Conservation (phyloP, 352 stramenopile species). For the Phytopythium oedochilum region DNA sequence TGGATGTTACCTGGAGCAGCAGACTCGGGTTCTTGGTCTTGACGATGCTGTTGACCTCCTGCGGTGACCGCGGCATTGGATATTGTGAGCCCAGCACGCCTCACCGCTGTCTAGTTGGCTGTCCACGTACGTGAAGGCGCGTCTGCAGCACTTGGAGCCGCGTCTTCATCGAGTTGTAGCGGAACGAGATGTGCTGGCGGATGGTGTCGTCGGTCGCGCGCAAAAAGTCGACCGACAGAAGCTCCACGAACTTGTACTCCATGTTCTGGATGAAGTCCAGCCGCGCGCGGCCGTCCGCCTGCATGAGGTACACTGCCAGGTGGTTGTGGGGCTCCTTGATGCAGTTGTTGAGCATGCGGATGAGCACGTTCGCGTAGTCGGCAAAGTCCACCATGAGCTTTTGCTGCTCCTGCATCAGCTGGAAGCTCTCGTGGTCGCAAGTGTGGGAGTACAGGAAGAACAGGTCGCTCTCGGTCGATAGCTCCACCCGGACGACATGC, state of each 20-base stretch:
- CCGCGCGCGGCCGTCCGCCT: slow-evolving; percentile 84
- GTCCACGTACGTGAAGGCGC: slow-evolving; percentile 65
- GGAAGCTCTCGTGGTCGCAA: slow-evolving; percentile 85
- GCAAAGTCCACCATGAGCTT: slow-evolving; percentile 95
- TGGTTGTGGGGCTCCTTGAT: slow-evolving; percentile 95
- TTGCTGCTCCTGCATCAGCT: slow-evolving; percentile 92
- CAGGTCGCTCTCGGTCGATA: slow-evolving; percentile 91
- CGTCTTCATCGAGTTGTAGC: slow-evolving; percentile 94
- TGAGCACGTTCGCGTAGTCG: slow-evolving; percentile 92
- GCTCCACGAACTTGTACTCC: slow-evolving; percentile 96
- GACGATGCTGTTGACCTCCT: slow-evolving; percentile 93
- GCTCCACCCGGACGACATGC: slow-evolving; percentile 84
- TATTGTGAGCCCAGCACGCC: not conserved
- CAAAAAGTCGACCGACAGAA: slow-evolving; percentile 90
- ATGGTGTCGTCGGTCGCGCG: slow-evolving; percentile 88
- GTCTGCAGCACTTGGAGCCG: slow-evolving; percentile 90
- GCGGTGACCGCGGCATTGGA: not conserved
- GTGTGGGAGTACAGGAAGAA: slow-evolving; percentile 93
- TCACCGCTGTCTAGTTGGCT: not conserved
- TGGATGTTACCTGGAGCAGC: slow-evolving; percentile 79
- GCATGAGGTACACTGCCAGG: slow-evolving; percentile 92
- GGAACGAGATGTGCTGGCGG: slow-evolving; percentile 91
- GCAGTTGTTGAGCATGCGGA: slow-evolving; percentile 94
- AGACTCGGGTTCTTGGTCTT: slow-evolving; percentile 94
- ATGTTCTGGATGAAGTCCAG: slow-evolving; percentile 96